Evolutionary conservation across 768 basidiomycete genomes (phyloP).

Genomic region (Suillus cothurnatus): DNA sequence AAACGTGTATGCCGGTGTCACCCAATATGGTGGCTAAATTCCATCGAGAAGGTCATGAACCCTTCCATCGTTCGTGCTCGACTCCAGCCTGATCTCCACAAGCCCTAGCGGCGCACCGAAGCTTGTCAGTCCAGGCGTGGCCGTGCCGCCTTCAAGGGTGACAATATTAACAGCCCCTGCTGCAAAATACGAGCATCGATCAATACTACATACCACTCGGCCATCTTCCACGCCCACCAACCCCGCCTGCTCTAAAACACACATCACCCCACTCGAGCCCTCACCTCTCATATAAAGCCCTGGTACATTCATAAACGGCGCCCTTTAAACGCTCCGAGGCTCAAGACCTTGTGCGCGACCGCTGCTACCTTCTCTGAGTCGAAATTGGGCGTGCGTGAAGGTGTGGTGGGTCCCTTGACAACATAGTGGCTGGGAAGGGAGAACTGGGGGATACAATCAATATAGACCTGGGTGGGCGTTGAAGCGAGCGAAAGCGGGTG

Average conservation of each 20-base stretch:
- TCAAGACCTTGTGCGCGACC: conserved; percentile 62
- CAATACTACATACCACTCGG: conserved; percentile 53
- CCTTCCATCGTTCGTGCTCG: conserved; percentile 69
- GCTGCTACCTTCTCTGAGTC: conserved; percentile 65
- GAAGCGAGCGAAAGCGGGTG: conserved; percentile 77
- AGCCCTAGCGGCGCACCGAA: conserved; percentile 75
- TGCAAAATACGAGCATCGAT: conserved; percentile 30
- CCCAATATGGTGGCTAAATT: conserved; percentile 52
- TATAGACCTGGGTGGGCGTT: conserved; percentile 75
- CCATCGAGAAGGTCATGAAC: conserved; percentile 55
- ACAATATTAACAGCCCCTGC: conserved; percentile 34
- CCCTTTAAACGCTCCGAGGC: conserved; percentile 37
- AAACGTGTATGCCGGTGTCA: no score
- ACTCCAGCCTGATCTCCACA: conserved; percentile 66
- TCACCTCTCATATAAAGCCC: conserved; percentile 41
- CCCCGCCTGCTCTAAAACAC: conserved; percentile 27
- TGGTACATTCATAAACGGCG: conserved; percentile 69
- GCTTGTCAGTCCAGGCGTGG: conserved; percentile 68
- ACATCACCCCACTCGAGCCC: conserved; percentile 26
- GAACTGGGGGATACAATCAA: conserved; percentile 83
- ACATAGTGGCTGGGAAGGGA: conserved; percentile 41
- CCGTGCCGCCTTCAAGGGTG: conserved; percentile 72
- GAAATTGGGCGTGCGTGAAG: conserved; percentile 69
- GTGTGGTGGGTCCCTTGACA: conserved; percentile 34
- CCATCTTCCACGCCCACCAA: conserved; percentile 51